Base-by-base conservation (phyloP, 163 green algal genomes). In the Scenedesmus sp. region DNA sequence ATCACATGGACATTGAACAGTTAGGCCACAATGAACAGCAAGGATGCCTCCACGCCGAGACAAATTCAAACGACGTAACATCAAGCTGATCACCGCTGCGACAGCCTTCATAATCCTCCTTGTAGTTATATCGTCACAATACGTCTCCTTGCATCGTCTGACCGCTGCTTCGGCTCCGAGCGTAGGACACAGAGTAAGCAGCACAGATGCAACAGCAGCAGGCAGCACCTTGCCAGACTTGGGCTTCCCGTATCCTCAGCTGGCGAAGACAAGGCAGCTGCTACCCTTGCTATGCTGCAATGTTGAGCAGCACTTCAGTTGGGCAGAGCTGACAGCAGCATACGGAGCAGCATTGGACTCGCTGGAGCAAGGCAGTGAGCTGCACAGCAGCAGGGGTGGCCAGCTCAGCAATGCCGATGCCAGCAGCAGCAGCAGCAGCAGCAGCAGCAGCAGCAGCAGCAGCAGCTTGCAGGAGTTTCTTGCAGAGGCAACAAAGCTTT, bases 211-310 rank as follows among this genome's bases (percentile, higher is more conserved):
- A 79, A 79, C 70, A 79, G 23, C 70, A 79, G 23, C 70, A 79
- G 70, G 70, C 70, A 52, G 70, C 23, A 79, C 23, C 2, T 15
- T 79, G 3, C 70, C 70, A 26, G 9, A 66, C 23, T 52, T 92
- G 3, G 89, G 89, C 64, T 92, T 92, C 26, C 20, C 76, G 3
- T 92, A 92, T 60, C 89, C 89, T 56, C 82, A 88, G 26, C 55
- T 92, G 26, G 16, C 60, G 3, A 34, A 60, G 4, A 6, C 26
- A 15, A 16, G 82, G 54, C 66, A 67, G 8, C 15, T 87, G 34
- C 7, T 92, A 10, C 1, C 77, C 7, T 9, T 2, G 3, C 9
- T 91, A 15, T 56, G 59, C 77, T 70, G 52, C 64, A 12, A 66
- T 16, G 1, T 2, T 6, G 8, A 66, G 34, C 55, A 55, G 34